Evolutionary conservation across 192 early-diverging fungal genomes (phyloP).

Genomic region (Coemansia sp.): DNA sequence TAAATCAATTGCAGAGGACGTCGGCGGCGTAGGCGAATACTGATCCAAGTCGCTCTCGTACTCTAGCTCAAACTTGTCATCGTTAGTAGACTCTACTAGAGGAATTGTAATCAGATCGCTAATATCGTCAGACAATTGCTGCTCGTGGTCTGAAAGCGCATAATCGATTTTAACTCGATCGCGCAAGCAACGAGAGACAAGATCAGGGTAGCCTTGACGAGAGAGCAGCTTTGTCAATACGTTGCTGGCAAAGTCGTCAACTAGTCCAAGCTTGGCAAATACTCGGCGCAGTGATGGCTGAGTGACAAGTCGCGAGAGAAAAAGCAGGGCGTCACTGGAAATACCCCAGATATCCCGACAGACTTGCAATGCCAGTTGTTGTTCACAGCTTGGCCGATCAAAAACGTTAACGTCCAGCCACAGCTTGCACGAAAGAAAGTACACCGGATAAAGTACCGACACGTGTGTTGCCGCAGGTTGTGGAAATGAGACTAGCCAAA

Average conservation of each 20-base stretch:
- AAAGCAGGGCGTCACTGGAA: slow-evolving; percentile 21
- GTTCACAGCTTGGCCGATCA: background rate
- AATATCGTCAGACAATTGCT: background rate
- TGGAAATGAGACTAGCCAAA: slow-evolving; percentile 9
- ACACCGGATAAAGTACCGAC: slow-evolving; percentile 25
- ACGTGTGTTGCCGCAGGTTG: background rate
- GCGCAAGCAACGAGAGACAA: background rate
- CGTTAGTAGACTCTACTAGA: background rate
- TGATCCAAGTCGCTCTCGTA: background rate
- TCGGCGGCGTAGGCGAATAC: background rate
- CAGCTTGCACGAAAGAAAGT: slow-evolving; percentile 31
- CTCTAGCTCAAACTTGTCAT: background rate
- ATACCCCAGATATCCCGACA: slow-evolving; percentile 40
- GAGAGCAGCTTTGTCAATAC: slow-evolving; percentile 4
- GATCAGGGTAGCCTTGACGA: background rate
- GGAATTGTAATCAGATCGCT: slow-evolving; percentile 11
- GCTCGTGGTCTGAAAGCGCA: background rate
- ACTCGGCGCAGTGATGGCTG: slow-evolving; percentile 5
- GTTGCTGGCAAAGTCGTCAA: slow-evolving; percentile 9
- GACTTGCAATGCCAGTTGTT: background rate
- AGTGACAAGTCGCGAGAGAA: slow-evolving; percentile 25
- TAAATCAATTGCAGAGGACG: background rate
- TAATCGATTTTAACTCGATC: background rate
- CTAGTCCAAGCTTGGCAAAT: slow-evolving; percentile 17
- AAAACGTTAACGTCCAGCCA: slow-evolving; percentile 18